Evolutionary conservation across 2,329 filamentous ascomycete genomes (phyloP).

Genomic region (Colletotrichum graminicola): DNA sequence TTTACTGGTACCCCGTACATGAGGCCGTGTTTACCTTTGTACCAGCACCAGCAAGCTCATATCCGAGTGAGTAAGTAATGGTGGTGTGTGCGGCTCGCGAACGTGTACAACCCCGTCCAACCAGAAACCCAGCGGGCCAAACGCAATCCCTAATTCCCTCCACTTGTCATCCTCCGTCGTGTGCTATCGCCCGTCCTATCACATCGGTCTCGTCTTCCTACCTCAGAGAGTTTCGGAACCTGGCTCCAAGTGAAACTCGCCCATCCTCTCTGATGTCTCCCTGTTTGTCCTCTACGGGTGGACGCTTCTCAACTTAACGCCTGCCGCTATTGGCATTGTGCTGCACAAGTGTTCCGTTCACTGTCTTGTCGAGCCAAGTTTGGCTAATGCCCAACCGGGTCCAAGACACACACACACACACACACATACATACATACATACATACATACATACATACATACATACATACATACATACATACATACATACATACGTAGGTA

Average conservation of each 20-base stretch:
- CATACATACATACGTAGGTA: too few relatives aligned
- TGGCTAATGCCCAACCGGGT: conserved; percentile 29
- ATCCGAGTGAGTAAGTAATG: background rate
- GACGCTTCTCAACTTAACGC: background rate
- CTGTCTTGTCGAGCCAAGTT: conserved; percentile 1
- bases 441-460: background rate
- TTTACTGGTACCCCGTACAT: background rate
- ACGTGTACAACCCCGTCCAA: conserved; percentile 30
- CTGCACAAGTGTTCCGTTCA: conserved; percentile 3
- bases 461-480: too few relatives aligned
- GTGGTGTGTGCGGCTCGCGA: conserved; percentile 13
- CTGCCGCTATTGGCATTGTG: background rate
- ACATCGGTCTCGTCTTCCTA: background rate
- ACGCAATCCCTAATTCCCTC: conserved; percentile 11
- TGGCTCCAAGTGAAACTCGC: conserved; percentile 38
- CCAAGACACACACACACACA: conserved; percentile 17
- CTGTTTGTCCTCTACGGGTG: background rate
- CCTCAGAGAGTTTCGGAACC: conserved; percentile 36
- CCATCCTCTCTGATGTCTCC: conserved; percentile 11
- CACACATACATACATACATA: background rate
- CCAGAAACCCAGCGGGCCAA: conserved; percentile 22
- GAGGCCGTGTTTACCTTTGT: background rate
- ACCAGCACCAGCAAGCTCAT: background rate
- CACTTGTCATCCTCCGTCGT: conserved; percentile 22
- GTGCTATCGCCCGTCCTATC: background rate